Conservation (phyloP, 1,284 basidiomycete genomes). For the Marasmius sp. region DNA sequence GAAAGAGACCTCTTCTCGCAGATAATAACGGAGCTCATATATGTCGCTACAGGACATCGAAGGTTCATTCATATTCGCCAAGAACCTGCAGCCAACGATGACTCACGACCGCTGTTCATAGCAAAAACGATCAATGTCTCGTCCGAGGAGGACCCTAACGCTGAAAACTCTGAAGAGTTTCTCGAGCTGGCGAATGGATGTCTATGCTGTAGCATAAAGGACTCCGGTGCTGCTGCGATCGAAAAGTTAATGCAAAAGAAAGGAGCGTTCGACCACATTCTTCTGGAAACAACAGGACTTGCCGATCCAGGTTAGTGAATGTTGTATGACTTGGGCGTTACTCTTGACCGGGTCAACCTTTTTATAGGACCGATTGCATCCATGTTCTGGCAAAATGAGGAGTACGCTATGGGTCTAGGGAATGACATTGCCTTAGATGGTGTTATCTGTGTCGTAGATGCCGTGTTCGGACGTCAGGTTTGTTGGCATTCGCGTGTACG, state of each 20-base stretch:
- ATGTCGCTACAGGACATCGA: conserved; percentile 56
- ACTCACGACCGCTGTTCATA: conserved; percentile 25
- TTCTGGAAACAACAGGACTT: conserved; percentile 91
- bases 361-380: conserved; percentile 76
- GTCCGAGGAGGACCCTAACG: conserved; percentile 60
- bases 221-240: conserved; percentile 87
- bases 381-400: conserved; percentile 93
- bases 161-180: conserved; percentile 73
- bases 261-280: conserved; percentile 88
- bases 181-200: conserved; percentile 92
- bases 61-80: conserved; percentile 36
- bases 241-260: conserved; percentile 83
- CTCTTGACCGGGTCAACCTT: not conserved
- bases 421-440: conserved; percentile 81
- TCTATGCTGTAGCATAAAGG: conserved; percentile 92
- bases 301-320: conserved; percentile 78
- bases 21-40: not conserved
- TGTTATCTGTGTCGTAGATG: conserved; percentile 90
- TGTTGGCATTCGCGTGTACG: conserved; percentile 7
- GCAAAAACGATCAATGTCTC: conserved; percentile 79
- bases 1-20: conserved; percentile 17
- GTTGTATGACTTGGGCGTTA: conserved; percentile 4
- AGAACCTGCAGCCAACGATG: not conserved
- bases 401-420: conserved; percentile 70
- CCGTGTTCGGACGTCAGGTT: conserved; percentile 80